Evolutionary conservation across 202 grass and related monocot species (phyloP), one percentile per base, ranked within the genome.

Genomic region (Schoenoplectus triqueter): DNA sequence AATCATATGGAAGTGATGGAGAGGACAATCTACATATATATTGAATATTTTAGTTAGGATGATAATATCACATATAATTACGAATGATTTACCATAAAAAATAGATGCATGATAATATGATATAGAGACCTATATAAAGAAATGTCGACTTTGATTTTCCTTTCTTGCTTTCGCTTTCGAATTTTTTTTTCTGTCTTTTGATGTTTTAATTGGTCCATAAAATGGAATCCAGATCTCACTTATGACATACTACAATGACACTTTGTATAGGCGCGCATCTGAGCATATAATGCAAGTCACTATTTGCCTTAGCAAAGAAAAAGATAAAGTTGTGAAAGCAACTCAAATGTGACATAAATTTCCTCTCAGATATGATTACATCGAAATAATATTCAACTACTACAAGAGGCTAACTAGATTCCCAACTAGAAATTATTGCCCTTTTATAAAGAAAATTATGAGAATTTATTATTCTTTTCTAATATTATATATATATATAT

Each of bases 361-460:
- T 83, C 13, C 13, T 83, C 64, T 83, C 14, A 6, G 81, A 83
- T 57, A 69, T 69, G 80, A 82, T 82, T 82, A 31, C 64, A 82
- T 40, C 47, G 14, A 67, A 83, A 83, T 56, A 67, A 3, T 67
- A 69, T 83, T 47, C 61, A 69, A 69, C 21, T 15, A 18, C 2
- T 9, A 0, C 14, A 45, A 60, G 74, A 78, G 14, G 6, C 22
- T 57, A 56, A 57, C 10, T 56, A 57, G 5, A 56, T 59, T 59
- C 13, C 52, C 50, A 78, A 59, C 21, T 41, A 60, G 31, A 14
- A 60, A 44, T 54, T 13, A 78, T 44, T 78, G 48, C 40, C 7
- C 42, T 44, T 61, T 60, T 44, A 31, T 31, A 77, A 31, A 77
- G 11, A 11, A 77, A 41, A 40, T 77, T 57, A 52, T 77, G 2